Base-by-base conservation (phyloP, 345 rosid species). In the Rhodomyrtus tomentosa region DNA sequence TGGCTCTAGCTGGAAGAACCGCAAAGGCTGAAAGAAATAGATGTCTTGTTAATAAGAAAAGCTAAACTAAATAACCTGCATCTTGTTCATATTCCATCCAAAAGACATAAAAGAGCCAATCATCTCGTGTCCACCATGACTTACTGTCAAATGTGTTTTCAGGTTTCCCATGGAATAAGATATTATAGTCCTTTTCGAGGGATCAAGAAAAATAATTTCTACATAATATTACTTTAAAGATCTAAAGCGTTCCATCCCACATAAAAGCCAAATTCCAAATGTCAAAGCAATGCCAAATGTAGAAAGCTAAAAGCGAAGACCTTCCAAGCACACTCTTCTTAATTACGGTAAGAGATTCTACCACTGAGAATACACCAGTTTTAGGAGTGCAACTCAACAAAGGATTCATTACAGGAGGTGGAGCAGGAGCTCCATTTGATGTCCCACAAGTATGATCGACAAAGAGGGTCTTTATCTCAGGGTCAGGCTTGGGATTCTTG, bases 381-480 rank as follows among this genome's bases (percentile, higher is more conserved):
- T 91, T 94, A 3, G 94, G 94, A 81, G 91, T 91, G 76, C 88
- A 89, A 86, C 90, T 92, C 93, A 93, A 90, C 83, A 94, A 91
- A 62, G 94, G 90, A 91, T 93, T 94, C 50, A 96, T 92, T 55
- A 92, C 96, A 86, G 95, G 94, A 62, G 97, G 91, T 45, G 93
- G 94, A 82, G 92, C 96, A 76, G 88, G 91, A 27, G 96, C 93
- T 56, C 96, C 95, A 88, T 93, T 92, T 48, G 93, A 91, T 84
- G 88, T 94, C 82, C 94, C 95, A 84, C 98, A 95, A 84, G 88
- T 91, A 55, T 93, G 97, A 88, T 95, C 98, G 14, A 94, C 92
- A 90, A 95, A 94, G 58, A 93, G 91, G 80, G 97, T 93, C 90
- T 93, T 95, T 84, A 91, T 92, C 89, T 95, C 98, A 58, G 98